phyloP scores from a whole-genome alignment of 1,139 yeast genomes.

The Geotrichum candidum region DNA sequence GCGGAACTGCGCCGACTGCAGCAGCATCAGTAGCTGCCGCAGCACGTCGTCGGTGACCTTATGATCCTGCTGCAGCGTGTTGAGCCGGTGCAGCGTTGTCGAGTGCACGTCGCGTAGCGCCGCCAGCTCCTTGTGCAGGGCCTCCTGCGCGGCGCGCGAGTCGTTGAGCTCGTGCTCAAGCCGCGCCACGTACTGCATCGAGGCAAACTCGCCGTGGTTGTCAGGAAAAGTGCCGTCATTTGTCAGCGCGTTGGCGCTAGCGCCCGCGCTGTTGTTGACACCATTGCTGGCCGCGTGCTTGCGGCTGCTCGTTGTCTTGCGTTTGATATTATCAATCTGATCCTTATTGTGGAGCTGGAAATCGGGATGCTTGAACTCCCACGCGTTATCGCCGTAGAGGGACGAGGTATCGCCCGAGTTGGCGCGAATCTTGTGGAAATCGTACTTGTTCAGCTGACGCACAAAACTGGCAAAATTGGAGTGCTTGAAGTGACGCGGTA shows the following conservation, averaged over 20 bases:
- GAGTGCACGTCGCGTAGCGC: conserved; percentile 10
- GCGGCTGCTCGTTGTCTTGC: conserved; percentile 68
- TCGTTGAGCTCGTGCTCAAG: conserved; percentile 9
- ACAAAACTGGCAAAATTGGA: conserved; percentile 92
- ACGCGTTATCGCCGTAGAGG: conserved; percentile 64
- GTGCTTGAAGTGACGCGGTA: conserved; percentile 90
- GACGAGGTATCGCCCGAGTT: conserved; percentile 46
- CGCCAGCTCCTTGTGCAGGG: conserved; percentile 4
- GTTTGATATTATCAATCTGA: conserved; percentile 67
- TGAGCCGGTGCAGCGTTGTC: conserved; percentile 9
- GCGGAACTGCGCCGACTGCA: background rate
- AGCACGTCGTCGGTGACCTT: conserved; percentile 15
- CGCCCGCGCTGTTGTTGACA: conserved; percentile 7
- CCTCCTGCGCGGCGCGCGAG: conserved; percentile 7
- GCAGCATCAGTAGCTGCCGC: conserved; percentile 13
- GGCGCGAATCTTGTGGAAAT: conserved; percentile 85
- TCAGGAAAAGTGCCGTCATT: background rate
- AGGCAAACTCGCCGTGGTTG: background rate
- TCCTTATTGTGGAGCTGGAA: conserved; percentile 67
- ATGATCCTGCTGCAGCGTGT: conserved; percentile 10
- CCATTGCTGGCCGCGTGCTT: conserved; percentile 22
- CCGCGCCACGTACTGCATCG: background rate
- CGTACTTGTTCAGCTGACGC: conserved; percentile 90
- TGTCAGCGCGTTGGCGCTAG: background rate
- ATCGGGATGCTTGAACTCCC: conserved; percentile 94